phyloP scores from a whole-genome alignment of 2,329 filamentous ascomycete genomes.

The Thermothelomyces thermophilus region DNA sequence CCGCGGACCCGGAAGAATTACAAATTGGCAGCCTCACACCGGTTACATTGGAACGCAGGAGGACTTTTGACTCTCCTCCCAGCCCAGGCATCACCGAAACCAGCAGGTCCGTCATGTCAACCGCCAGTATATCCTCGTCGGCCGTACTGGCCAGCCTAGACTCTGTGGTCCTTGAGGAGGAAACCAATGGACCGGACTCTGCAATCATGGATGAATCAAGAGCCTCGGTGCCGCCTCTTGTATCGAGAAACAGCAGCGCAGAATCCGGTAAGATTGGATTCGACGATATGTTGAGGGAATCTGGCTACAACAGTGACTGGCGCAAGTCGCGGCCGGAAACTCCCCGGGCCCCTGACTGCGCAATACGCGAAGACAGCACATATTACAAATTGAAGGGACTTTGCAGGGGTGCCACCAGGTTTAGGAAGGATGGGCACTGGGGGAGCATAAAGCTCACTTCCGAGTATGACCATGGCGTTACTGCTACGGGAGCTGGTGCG shows the following conservation, averaged over 20 bases:
- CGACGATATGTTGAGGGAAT: slow-evolving; percentile 1
- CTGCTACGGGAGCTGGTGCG: neutral
- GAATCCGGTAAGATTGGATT: neutral
- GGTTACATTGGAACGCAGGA: neutral
- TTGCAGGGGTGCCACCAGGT: slow-evolving; percentile 35
- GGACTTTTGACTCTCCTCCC: neutral
- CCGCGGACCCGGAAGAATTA: neutral
- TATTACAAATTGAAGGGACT: slow-evolving; percentile 33
- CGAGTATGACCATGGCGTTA: slow-evolving; percentile 21
- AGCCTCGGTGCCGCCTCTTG: neutral
- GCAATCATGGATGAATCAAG: neutral
- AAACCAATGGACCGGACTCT: neutral
- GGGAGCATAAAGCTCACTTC: slow-evolving; percentile 31
- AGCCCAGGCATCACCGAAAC: slow-evolving; percentile 10
- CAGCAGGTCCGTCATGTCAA: slow-evolving; percentile 9
- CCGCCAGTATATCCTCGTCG: slow-evolving; percentile 10
- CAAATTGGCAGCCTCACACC: neutral
- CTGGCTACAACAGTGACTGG: neutral
- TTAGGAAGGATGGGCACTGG: slow-evolving; percentile 31
- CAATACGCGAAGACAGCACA: slow-evolving; percentile 33
- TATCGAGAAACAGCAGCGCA: neutral
- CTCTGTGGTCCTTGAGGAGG: slow-evolving; percentile 6
- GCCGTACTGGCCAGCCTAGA: slow-evolving; percentile 2
- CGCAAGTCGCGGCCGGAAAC: slow-evolving; percentile 13
- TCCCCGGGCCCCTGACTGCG: slow-evolving; percentile 25